These are phyloP conservation scores for Laguncularia racemosa DNA, from an alignment of 345 rosid species.

Conservation along the genomic window DNA sequence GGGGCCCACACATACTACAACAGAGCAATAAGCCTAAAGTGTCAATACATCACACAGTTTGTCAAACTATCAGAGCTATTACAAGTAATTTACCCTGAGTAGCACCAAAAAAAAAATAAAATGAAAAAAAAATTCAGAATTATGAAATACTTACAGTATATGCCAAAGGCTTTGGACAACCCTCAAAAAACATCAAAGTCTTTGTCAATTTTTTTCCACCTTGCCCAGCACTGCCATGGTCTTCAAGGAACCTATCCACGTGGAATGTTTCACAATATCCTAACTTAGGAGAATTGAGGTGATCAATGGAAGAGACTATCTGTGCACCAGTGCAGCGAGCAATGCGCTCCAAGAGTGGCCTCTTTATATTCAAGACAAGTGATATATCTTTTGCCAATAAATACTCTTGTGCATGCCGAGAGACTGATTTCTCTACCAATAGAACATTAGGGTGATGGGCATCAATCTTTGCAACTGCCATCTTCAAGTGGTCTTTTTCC, in stretches of 20 bases:
- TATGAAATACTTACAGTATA: conserved; percentile 70
- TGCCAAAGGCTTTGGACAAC: conserved; percentile 96
- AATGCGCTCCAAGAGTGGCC: conserved; percentile 87
- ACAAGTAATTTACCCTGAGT: too few relatives aligned
- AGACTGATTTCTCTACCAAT: conserved; percentile 94
- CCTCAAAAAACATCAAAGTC: conserved; percentile 92
- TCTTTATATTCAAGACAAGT: conserved; percentile 85
- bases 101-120: too few relatives aligned
- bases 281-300: conserved; percentile 71
- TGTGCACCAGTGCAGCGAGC: conserved; percentile 96
- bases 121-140: too few relatives aligned
- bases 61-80: too few relatives aligned
- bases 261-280: conserved; percentile 81
- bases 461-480: conserved; percentile 90
- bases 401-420: conserved; percentile 89
- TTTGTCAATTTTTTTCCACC: conserved; percentile 65
- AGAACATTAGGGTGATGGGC: conserved; percentile 81
- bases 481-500: conserved; percentile 99
- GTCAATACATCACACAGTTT: too few relatives aligned
- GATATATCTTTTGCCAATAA: conserved; percentile 90
- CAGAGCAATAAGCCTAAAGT: too few relatives aligned
- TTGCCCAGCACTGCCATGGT: conserved; percentile 69
- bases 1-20: too few relatives aligned
- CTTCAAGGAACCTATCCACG: conserved; percentile 81
- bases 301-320: conserved; percentile 86